These are phyloP conservation scores for Mycena vitilis DNA, from an alignment of 768 basidiomycete species.

Conservation along the genomic window DNA sequence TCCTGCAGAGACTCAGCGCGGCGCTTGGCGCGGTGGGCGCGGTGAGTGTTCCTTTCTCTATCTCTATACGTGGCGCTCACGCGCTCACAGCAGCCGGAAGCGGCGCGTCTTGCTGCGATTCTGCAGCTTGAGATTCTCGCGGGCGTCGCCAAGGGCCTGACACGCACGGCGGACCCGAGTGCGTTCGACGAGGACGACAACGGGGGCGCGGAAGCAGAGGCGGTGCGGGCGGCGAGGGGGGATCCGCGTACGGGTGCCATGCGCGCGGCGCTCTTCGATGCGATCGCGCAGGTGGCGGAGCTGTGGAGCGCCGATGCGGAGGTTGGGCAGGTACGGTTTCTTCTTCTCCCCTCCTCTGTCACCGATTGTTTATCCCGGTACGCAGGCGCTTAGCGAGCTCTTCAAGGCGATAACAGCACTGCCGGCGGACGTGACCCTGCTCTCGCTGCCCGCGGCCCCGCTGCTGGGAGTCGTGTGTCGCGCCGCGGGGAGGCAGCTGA, in stretches of 20 bases:
- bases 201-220: conserved; percentile 65
- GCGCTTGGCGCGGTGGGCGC: conserved; percentile 65
- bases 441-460: conserved; percentile 85
- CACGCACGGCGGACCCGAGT: conserved; percentile 77
- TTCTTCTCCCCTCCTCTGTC: conserved; percentile 5
- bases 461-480: conserved; percentile 83
- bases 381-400: conserved; percentile 82
- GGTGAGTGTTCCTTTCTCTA: conserved; percentile 50
- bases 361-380: not conserved
- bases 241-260: conserved; percentile 73
- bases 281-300: conserved; percentile 70
- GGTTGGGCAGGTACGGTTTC: conserved; percentile 74
- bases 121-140: conserved; percentile 84
- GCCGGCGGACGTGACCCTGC: conserved; percentile 78
- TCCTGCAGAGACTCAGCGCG: conserved; percentile 75
- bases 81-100: conserved; percentile 70
- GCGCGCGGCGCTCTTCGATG: conserved; percentile 73
- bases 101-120: conserved; percentile 72
- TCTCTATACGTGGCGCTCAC: not conserved
- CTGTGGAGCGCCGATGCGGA: conserved; percentile 85
- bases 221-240: conserved; percentile 68
- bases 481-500: conserved; percentile 77
- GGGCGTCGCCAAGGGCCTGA: conserved; percentile 89
- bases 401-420: conserved; percentile 89
- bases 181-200: conserved; percentile 68